These are phyloP conservation scores for Ceratobasidium sp. DNA, from an alignment of 1,284 basidiomycete genomes.

Conservation along the genomic window DNA sequence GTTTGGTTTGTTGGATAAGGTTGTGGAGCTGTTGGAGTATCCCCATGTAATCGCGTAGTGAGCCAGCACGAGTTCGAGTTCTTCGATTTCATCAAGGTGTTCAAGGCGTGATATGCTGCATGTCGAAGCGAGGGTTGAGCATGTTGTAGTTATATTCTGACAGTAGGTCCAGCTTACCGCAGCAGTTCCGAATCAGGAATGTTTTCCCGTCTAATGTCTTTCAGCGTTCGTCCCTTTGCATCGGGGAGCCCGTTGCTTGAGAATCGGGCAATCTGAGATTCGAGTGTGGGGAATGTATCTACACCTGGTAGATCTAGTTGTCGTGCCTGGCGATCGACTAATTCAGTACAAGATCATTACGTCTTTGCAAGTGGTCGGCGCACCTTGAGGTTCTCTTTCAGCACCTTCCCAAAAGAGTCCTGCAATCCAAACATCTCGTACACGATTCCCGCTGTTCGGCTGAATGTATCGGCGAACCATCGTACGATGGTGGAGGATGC, in stretches of 20 bases:
- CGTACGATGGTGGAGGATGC: conserved; percentile 72
- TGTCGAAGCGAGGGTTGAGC: not conserved
- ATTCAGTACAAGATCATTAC: not conserved
- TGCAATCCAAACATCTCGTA: conserved; percentile 93
- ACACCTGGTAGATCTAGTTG: conserved; percentile 81
- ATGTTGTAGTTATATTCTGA: not conserved
- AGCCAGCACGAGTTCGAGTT: conserved; percentile 85
- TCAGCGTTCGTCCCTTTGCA: conserved; percentile 72
- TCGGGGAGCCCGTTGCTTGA: conserved; percentile 66
- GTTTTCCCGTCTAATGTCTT: conserved; percentile 72
- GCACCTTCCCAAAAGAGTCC: conserved; percentile 88
- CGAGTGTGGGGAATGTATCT: conserved; percentile 69
- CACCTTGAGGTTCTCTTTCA: conserved; percentile 87
- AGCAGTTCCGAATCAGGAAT: conserved; percentile 70
- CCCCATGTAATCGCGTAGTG: conserved; percentile 92
- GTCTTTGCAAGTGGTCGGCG: conserved; percentile 20
- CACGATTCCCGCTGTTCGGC: conserved; percentile 63
- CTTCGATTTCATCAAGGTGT: conserved; percentile 91
- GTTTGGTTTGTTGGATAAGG: not conserved
- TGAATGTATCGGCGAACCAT: conserved; percentile 79
- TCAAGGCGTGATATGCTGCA: conserved; percentile 81
- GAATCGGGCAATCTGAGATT: conserved; percentile 75
- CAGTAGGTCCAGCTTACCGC: conserved; percentile 63
- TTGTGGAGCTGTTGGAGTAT: conserved; percentile 24
- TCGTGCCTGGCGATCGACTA: conserved; percentile 67